Evolutionary conservation across 371 early-diverging fungal genomes (phyloP).

Genomic region (Nosema muscidifuracis): DNA sequence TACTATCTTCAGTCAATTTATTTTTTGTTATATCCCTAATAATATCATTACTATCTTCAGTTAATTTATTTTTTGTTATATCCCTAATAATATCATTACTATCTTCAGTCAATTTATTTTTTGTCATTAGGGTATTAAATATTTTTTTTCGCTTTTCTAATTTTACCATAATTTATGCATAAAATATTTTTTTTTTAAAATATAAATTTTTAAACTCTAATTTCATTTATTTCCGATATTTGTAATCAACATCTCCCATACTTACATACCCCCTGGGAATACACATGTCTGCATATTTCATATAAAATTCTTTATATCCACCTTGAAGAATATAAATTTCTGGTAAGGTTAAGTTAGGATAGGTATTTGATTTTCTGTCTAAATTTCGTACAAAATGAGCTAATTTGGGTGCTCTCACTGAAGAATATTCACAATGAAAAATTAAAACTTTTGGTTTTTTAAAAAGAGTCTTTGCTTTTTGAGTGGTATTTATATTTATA

Average conservation of each 20-base stretch:
- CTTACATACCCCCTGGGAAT: slow-evolving; percentile 51
- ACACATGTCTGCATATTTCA: slow-evolving; percentile 57
- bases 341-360: slow-evolving; percentile 73
- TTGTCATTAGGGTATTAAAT: not conserved
- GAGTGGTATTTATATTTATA: slow-evolving; percentile 66
- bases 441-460: slow-evolving; percentile 65
- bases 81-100: no score
- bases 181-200: not conserved
- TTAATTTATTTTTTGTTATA: no score
- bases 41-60: no score
- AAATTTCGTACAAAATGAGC: slow-evolving; percentile 69
- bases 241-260: slow-evolving; percentile 52
- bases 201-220: not conserved
- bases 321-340: slow-evolving; percentile 79
- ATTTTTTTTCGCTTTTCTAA: not conserved
- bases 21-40: no score
- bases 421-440: slow-evolving; percentile 80
- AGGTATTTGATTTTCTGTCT: slow-evolving; percentile 70
- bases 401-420: slow-evolving; percentile 74
- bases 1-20: no score
- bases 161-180: not conserved
- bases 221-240: not conserved
- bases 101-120: no score
- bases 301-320: slow-evolving; percentile 73
- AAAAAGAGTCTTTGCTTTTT: slow-evolving; percentile 62